Base-by-base conservation (phyloP, 768 basidiomycete genomes). In the Suillus subluteus region DNA sequence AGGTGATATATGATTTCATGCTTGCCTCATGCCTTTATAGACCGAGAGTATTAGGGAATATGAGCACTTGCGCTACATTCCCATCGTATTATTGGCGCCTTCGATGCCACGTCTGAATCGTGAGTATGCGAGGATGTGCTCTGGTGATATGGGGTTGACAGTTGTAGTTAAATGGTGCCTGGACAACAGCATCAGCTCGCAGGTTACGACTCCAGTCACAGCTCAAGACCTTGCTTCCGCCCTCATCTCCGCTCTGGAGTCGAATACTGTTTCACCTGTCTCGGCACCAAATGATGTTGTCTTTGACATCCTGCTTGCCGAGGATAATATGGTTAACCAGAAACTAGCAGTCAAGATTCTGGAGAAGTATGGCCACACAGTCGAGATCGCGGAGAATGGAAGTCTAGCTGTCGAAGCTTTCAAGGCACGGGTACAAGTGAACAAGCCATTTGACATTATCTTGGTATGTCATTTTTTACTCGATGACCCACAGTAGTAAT, bases 321-420 rank as follows among this genome's bases (percentile, higher is more conserved):
- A 99, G 76, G 98, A 99, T 77, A 99, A 98, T 73, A 80, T 95
- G 71, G 95, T 97, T 63, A 96, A 96, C 77, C 95, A 96, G 83
- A 97, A 97, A 77, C 81, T 99, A 11, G 98, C 98, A 0, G 91
- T 98, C 68, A 98, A 97, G 83, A 94, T 99, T 67, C 82, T 99
- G 16, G 97, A 99, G 79, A 95, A 94, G 74, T 96, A 96, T 64
- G 96, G 98, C 0, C 98, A 99, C 74, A 86, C 88, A 11, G 95
- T 98, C 32, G 95, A 98, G 82, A 95, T 99, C 65, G 98, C 96
- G 21, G 97, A 99, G 83, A 99, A 99, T 74, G 97, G 97, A 9
- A 91, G 91, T 69, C 82, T 98, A 65, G 97, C 97, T 0, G 88
- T 98, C 41, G 96, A 98, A 74, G 91, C 91, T 48, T 95, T 95